These are phyloP conservation scores for Spergularia marina DNA, from an alignment of 148 eudicot species.

Conservation along the genomic window DNA sequence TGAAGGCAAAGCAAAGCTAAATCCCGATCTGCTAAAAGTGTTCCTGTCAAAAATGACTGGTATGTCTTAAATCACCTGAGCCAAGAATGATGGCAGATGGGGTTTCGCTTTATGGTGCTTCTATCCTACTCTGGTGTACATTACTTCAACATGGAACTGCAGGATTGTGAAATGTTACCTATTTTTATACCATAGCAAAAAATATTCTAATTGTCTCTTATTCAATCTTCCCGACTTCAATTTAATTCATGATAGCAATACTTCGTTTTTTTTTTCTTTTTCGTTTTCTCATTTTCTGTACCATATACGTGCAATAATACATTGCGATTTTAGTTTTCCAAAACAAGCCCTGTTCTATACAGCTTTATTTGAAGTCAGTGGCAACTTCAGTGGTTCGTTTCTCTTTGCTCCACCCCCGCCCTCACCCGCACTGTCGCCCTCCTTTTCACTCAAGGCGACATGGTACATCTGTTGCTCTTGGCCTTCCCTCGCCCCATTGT, in stretches of 20 bases:
- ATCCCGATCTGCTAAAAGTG: not conserved
- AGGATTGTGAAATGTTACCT: constrained; percentile 18
- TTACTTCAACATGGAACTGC: constrained; percentile 18
- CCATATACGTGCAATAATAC: no score
- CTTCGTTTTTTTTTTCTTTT: not conserved
- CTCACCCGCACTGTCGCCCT: no score
- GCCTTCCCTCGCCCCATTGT: no score
- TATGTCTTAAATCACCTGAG: constrained; percentile 1
- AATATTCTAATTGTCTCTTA: not conserved
- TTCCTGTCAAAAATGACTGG: not conserved
- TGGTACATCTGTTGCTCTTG: no score
- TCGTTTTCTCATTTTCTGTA: no score
- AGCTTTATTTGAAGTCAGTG: no score
- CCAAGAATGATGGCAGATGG: not conserved
- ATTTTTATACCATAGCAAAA: constrained; percentile 29
- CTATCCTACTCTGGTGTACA: constrained; percentile 1
- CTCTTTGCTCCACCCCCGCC: no score
- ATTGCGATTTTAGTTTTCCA: no score
- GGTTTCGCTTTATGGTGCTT: not conserved
- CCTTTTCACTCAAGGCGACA: no score
- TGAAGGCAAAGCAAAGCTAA: constrained; percentile 58
- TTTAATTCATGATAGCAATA: constrained; percentile 12
- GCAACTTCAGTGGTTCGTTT: no score
- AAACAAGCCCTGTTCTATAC: no score
- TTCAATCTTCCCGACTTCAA: constrained; percentile 1